Evolutionary conservation across 257 asterid species (phyloP), one percentile per base, ranked within the genome.

Genomic region (Ophiorrhiza pumila): DNA sequence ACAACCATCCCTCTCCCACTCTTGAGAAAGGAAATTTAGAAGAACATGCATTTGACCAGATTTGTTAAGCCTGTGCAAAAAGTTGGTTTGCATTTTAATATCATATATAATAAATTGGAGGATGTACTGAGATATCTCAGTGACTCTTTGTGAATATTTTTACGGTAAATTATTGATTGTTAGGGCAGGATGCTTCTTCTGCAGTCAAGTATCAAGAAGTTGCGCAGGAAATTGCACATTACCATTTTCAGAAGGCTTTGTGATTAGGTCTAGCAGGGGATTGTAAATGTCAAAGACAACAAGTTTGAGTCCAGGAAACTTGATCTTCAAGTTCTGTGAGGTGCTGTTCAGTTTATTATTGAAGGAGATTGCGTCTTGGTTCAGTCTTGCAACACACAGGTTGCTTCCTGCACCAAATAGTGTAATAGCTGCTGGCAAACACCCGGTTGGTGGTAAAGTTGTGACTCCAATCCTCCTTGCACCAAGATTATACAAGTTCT

Each of bases 401-500:
- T 92, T 90, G 71, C 78, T 78, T 79, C 98, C 96, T 15, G 63
- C 3, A 13, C 98, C 89, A 27, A 90, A 90, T 66, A 90, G 65
- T 46, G 96, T 92, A 47, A 92, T 85, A 20, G 94, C 87, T 32
- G 94, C 97, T 37, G 98, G 98, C 83, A 90, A 82, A 84, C 98
- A 92, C 58, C 96, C 96, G 2, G 85, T 73, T 60, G 98, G 98
- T 42, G 96, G 96, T 50, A 90, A 83, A 46, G 72, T 80, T 39
- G 96, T 90, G 10, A 90, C 96, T 66, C 96, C 96, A 8, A 92
- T 87, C 82, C 84, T 92, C 64, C 96, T 80, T 35, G 73, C 98
- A 75, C 98, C 96, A 7, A 88, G 76, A 41, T 18, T 74, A 77
- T 90, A 87, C 68, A 92, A 75, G 56, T 78, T 81, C 92, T 90